Percentiles rank a stretch among this genome's conserved stretches.
These are phyloP conservation scores for Talaromyces marneffei DNA, from an alignment of 2,329 filamentous ascomycete species.

Conservation along the genomic window DNA sequence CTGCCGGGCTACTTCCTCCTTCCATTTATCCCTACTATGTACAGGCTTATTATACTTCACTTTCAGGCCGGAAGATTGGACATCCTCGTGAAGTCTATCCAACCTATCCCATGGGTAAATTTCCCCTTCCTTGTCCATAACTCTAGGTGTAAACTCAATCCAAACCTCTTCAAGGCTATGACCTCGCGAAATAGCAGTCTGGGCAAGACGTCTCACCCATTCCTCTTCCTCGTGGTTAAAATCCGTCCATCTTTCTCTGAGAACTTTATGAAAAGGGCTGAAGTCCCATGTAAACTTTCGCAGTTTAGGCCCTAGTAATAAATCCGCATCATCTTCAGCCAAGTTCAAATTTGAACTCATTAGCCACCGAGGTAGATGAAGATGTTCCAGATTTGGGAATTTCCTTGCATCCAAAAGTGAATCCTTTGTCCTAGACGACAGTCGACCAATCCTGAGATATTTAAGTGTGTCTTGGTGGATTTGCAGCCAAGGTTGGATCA, in stretches of 20 bases:
- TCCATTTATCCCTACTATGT: neutral
- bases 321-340: neutral
- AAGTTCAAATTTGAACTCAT: neutral
- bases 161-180: neutral
- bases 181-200: neutral
- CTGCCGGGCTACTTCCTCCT: neutral
- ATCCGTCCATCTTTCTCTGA: neutral
- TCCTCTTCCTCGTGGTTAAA: neutral
- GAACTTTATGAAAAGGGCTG: neutral
- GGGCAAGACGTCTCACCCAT: neutral
- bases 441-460: neutral
- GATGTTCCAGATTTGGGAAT: neutral
- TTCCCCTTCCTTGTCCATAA: neutral
- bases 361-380: neutral
- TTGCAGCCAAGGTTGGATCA: neutral
- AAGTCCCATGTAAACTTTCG: neutral
- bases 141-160: neutral
- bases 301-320: neutral
- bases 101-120: slow-evolving; percentile 2
- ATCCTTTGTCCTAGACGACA: neutral
- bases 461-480: neutral
- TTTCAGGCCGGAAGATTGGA: neutral
- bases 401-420: neutral
- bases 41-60: neutral
- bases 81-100: neutral